phyloP scores from a whole-genome alignment of 768 basidiomycete genomes.

The Boletellus emodensis region DNA sequence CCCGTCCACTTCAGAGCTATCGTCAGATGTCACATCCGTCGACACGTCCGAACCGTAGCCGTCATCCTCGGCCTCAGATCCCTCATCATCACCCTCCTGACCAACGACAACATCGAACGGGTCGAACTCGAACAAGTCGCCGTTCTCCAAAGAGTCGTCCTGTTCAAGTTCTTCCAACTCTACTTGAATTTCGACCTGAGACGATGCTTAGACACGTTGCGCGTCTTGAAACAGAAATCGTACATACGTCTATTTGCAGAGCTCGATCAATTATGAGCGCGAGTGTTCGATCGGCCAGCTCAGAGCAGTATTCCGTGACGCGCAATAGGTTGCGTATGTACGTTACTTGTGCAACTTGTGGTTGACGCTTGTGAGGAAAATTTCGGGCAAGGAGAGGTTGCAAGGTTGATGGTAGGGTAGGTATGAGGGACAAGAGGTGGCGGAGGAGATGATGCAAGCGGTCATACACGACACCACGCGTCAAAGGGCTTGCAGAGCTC shows the following conservation, averaged over 20 bases:
- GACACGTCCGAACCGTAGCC: slow-evolving; percentile 49
- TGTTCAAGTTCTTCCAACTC: slow-evolving; percentile 90
- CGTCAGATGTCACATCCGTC: slow-evolving; percentile 77
- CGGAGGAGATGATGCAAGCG: slow-evolving; percentile 82
- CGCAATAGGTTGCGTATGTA: slow-evolving; percentile 89
- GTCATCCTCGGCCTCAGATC: slow-evolving; percentile 52
- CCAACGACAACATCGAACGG: slow-evolving; percentile 82
- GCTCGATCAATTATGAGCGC: slow-evolving; percentile 90
- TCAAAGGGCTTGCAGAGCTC: slow-evolving; percentile 65
- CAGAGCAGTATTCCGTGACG: slow-evolving; percentile 83
- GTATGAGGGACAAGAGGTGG: slow-evolving; percentile 85
- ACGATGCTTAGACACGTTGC: neutral
- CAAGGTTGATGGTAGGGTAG: slow-evolving; percentile 84
- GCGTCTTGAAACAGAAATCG: neutral
- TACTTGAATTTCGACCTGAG: slow-evolving; percentile 93
- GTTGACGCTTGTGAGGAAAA: slow-evolving; percentile 94
- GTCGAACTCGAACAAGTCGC: slow-evolving; percentile 68
- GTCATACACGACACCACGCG: slow-evolving; percentile 79
- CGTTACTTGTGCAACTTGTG: slow-evolving; percentile 71
- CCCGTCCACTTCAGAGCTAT: slow-evolving; percentile 43
- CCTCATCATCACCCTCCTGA: slow-evolving; percentile 64
- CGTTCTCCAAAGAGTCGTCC: slow-evolving; percentile 47
- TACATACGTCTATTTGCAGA: slow-evolving; percentile 88
- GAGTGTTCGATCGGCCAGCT: slow-evolving; percentile 78
- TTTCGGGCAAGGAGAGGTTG: slow-evolving; percentile 78